These are phyloP conservation scores for Gastrolobium villosum DNA, from an alignment of 306 rosid species.

Conservation along the genomic window DNA sequence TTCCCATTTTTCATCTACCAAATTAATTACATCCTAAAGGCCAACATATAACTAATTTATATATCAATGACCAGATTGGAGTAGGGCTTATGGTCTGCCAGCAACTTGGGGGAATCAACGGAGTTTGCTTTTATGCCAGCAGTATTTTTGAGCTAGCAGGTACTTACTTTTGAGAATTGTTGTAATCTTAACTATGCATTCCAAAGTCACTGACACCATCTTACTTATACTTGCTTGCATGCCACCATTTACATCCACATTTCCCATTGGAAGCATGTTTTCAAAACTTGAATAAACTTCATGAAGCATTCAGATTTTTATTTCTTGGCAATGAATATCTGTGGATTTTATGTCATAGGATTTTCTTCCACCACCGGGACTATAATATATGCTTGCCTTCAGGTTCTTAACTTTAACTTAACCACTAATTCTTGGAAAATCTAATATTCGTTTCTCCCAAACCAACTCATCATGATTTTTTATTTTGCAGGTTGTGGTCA, in stretches of 20 bases:
- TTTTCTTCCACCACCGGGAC: conserved; percentile 71
- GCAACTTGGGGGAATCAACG: conserved; percentile 95
- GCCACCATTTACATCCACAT: conserved; percentile 14
- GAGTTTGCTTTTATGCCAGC: conserved; percentile 77
- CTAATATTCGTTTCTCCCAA: background rate
- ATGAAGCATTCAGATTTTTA: conserved; percentile 28
- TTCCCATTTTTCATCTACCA: background rate
- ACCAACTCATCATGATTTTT: conserved; percentile 25
- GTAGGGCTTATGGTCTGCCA: conserved; percentile 91
- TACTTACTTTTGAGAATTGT: conserved; percentile 38
- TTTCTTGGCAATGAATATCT: conserved; percentile 25
- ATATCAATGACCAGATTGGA: conserved; percentile 69
- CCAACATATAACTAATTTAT: background rate
- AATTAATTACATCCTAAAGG: background rate
- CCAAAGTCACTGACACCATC: conserved; percentile 10
- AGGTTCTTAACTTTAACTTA: conserved; percentile 61
- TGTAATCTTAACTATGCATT: conserved; percentile 6
- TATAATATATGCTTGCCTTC: conserved; percentile 71
- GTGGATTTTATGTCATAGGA: conserved; percentile 57
- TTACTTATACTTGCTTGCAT: conserved; percentile 14
- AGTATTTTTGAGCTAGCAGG: conserved; percentile 88
- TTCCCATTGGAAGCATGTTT: conserved; percentile 1
- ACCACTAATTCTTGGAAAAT: conserved; percentile 1
- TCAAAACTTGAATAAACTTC: conserved; percentile 23
- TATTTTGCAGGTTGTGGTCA: conserved; percentile 68